Base-by-base conservation (phyloP, 1,139 yeast species). In the Nakaseomyces sp. region DNA sequence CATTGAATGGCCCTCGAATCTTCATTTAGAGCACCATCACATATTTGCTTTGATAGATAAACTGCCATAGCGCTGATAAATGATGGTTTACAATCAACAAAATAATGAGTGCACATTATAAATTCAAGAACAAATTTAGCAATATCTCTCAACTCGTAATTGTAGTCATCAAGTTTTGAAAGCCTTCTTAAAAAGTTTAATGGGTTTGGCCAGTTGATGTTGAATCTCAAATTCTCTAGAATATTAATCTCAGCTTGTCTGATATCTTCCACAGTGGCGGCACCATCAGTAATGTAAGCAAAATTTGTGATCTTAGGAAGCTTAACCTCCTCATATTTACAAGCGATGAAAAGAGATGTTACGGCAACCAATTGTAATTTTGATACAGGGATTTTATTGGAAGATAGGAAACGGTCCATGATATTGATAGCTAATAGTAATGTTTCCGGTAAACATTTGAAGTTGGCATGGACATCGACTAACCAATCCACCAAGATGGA, bases 301-400 rank as follows among this genome's bases (percentile, higher is more conserved):
- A 87, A 89, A 65, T 86, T 85, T 51, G 82, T 77, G 41, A 89
- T 82, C 39, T 91, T 81, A 5, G 98, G 98, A n/a, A 91, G 76
- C 60, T 83, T 85, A 28, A 91, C 95, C 66, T 91, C 98, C 66
- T 91, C 97, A 64, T 85, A 88, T 67, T 89, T 89, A 17, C 96
- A 93, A 25, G 96, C 96, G 51, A 88, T 83, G 64, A 88, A 85
- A 51, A 89, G 67, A 7, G 93, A 77, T 1, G 96, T 88, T 3
- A 95, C 84, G 7, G 96, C 96, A 47, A 88, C 74, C 48, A 89
- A 72, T 69, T 89, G 98, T 47, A 89, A 70, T 65, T 85, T 80
- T 56, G 82, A 87, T 48, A 88, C 77, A 47, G 83, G 81, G 22
- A 87, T 89, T 43, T 73, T 73, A 53, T 82, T 88, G 47, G 73